Conservation (phyloP, 306 rosid genomes). For the Ormosia semicastrata region DNA sequence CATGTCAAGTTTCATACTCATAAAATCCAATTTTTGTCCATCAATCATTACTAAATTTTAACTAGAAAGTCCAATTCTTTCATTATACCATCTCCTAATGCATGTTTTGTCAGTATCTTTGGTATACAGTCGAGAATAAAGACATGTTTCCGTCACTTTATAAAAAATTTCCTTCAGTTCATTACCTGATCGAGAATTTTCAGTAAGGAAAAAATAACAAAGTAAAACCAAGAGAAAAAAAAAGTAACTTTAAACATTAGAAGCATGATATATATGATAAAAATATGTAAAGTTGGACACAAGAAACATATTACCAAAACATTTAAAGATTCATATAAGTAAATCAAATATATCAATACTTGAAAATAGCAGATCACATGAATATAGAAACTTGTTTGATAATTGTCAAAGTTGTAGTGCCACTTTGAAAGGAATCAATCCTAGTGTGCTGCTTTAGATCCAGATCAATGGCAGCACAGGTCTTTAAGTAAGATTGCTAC, state of each 20-base stretch:
- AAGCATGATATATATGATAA: neutral
- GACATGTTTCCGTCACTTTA: too few species aligned
- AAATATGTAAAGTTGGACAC: neutral
- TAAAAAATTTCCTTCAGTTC: neutral
- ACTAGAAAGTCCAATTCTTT: neutral
- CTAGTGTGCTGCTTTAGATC: slow-evolving; percentile 67
- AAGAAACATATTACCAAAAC: neutral
- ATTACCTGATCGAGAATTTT: too few species aligned
- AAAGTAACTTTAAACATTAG: neutral
- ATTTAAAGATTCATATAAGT: neutral
- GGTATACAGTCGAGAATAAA: too few species aligned
- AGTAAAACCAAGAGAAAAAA: neutral
- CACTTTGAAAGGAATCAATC: slow-evolving; percentile 67
- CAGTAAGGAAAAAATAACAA: too few species aligned
- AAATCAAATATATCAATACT: slow-evolving; percentile 8
- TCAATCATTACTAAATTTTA: neutral
- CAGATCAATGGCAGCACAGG: slow-evolving; percentile 62
- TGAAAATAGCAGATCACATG: slow-evolving; percentile 33
- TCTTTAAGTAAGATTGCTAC: slow-evolving; percentile 68
- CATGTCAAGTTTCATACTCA: neutral
- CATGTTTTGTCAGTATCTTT: too few species aligned
- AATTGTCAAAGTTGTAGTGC: slow-evolving; percentile 75
- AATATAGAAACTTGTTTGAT: too few species aligned
- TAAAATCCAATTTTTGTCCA: neutral
- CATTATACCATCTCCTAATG: neutral